Evolutionary conservation across 371 early-diverging fungal genomes (phyloP).

Genomic region (Syncephalastrum racemosum): DNA sequence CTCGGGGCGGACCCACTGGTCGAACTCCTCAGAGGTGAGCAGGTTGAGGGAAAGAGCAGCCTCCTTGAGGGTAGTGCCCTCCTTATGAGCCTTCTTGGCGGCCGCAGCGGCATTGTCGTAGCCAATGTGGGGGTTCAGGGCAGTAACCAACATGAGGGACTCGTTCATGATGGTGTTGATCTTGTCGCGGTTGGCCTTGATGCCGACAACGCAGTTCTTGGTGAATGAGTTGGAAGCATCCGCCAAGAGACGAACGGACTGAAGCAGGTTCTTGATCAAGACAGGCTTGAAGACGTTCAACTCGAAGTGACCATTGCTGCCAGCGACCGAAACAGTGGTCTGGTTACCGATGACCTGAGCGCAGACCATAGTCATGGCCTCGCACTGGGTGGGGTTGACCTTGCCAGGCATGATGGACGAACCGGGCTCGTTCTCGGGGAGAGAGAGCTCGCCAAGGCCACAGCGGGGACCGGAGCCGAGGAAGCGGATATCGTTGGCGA

Average conservation of each 20-base stretch:
- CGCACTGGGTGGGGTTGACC: slow-evolving; percentile 96
- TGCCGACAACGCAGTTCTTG: slow-evolving; percentile 91
- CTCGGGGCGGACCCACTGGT: slow-evolving; percentile 89
- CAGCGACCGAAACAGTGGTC: slow-evolving; percentile 85
- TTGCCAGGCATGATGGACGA: slow-evolving; percentile 99
- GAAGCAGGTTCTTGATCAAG: slow-evolving; percentile 91
- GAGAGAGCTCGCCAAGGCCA: slow-evolving; percentile 89
- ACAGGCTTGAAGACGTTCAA: slow-evolving; percentile 98
- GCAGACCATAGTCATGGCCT: slow-evolving; percentile 98
- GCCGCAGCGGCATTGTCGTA: slow-evolving; percentile 82
- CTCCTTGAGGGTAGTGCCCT: slow-evolving; percentile 80
- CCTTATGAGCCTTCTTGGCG: slow-evolving; percentile 95
- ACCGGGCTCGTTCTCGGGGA: slow-evolving; percentile 98
- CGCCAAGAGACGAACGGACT: slow-evolving; percentile 81
- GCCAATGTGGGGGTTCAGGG: slow-evolving; percentile 54
- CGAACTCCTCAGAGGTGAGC: slow-evolving; percentile 85
- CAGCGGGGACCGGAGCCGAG: slow-evolving; percentile 96
- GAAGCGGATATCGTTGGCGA: slow-evolving; percentile 95
- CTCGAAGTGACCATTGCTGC: slow-evolving; percentile 96
- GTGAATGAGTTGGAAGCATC: slow-evolving; percentile 88
- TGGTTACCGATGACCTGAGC: slow-evolving; percentile 97
- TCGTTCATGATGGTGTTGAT: slow-evolving; percentile 75
- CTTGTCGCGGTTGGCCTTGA: slow-evolving; percentile 84
- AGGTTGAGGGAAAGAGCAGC: slow-evolving; percentile 81
- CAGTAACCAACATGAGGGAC: slow-evolving; percentile 34